Percentiles rank a stretch among this genome's conserved stretches.
phyloP scores from a whole-genome alignment of 305 asterid genomes.

The Fraxinus greggii region DNA sequence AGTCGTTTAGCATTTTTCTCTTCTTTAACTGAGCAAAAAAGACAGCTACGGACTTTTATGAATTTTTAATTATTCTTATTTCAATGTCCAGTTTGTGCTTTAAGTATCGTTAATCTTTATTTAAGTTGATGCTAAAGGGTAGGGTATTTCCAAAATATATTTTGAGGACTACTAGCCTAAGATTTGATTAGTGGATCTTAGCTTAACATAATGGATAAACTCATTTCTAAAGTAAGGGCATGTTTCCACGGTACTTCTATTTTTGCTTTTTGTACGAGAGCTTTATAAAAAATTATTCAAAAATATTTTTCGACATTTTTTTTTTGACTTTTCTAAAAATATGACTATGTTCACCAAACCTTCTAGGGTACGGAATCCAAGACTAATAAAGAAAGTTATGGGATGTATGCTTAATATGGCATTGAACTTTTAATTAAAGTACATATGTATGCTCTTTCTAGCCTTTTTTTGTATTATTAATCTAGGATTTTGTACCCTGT shows the following conservation, averaged over 20 bases:
- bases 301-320: too few relatives aligned
- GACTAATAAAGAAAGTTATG: background rate
- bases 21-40: conserved; percentile 31
- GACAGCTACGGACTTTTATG: conserved; percentile 8
- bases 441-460: background rate
- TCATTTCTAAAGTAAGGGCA: conserved; percentile 13
- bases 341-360: background rate
- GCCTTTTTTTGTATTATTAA: background rate
- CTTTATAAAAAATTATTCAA: too few relatives aligned
- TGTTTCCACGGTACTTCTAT: too few relatives aligned
- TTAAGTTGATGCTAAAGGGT: conserved; percentile 3
- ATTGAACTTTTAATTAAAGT: background rate
- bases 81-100: conserved; percentile 20
- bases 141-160: background rate
- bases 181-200: background rate
- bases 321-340: too few relatives aligned
- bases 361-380: conserved; percentile 12
- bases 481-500: conserved; percentile 20
- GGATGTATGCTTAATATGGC: background rate
- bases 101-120: conserved; percentile 27
- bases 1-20: too few relatives aligned
- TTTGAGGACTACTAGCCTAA: background rate
- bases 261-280: background rate
- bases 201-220: conserved; percentile 12
- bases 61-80: conserved; percentile 7